phyloP scores from a whole-genome alignment of 2,329 filamentous ascomycete genomes.

The Gremmenia infestans region DNA sequence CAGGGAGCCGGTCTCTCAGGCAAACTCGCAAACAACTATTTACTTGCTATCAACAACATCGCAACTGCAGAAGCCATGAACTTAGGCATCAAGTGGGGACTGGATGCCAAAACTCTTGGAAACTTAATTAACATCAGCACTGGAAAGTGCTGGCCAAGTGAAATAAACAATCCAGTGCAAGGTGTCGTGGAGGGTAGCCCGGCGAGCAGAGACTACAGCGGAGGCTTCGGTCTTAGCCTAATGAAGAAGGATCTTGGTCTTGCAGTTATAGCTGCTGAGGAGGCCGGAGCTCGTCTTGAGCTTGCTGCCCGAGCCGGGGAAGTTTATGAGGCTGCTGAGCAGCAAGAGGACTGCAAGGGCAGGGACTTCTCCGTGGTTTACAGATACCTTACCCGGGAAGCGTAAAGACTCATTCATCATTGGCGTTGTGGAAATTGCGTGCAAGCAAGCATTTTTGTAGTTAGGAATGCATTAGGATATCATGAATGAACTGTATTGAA shows the following conservation, averaged over 20 bases:
- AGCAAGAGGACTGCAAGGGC: slow-evolving; percentile 56
- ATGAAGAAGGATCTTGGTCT: slow-evolving; percentile 78
- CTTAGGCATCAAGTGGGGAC: slow-evolving; percentile 48
- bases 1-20: slow-evolving; percentile 84
- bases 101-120: slow-evolving; percentile 61
- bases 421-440: not conserved
- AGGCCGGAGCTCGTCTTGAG: slow-evolving; percentile 61
- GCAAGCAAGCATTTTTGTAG: not conserved
- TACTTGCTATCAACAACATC: slow-evolving; percentile 88
- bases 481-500: not conserved
- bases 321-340: slow-evolving; percentile 64
- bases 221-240: slow-evolving; percentile 70
- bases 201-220: slow-evolving; percentile 68
- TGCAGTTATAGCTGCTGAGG: slow-evolving; percentile 65
- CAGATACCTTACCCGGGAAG: slow-evolving; percentile 51
- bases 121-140: slow-evolving; percentile 90
- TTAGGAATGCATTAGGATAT: not conserved
- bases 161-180: slow-evolving; percentile 90
- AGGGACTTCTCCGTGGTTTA: slow-evolving; percentile 82
- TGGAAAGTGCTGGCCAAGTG: slow-evolving; percentile 92
- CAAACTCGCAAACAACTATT: slow-evolving; percentile 96
- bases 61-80: slow-evolving; percentile 55
- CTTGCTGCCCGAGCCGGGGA: slow-evolving; percentile 57
- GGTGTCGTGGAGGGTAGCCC: slow-evolving; percentile 76
- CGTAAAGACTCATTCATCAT: not conserved